Conservation (phyloP, 2,329 filamentous ascomycete species). For the Boeremia lycopersici region DNA sequence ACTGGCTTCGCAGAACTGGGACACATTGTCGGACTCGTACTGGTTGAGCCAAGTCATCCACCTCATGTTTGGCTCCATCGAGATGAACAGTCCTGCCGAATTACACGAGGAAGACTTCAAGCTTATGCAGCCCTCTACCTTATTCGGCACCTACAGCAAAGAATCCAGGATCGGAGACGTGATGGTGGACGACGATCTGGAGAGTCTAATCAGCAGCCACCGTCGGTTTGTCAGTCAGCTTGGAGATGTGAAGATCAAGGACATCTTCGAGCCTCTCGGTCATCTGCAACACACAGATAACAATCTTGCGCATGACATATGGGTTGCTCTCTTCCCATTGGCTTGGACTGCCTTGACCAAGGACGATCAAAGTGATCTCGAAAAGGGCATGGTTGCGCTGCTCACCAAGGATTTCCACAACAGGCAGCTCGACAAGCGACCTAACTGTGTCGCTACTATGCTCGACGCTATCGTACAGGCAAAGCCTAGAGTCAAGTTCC, state of each 20-base stretch:
- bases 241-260: slow-evolving; percentile 83
- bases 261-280: slow-evolving; percentile 85
- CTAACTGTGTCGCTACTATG: slow-evolving; percentile 92
- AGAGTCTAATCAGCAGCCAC: slow-evolving; percentile 77
- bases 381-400: slow-evolving; percentile 87
- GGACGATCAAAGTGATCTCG: slow-evolving; percentile 88
- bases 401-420: slow-evolving; percentile 96
- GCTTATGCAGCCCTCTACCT: slow-evolving; percentile 72
- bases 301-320: slow-evolving; percentile 83
- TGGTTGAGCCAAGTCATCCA: slow-evolving; percentile 97
- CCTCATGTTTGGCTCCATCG: slow-evolving; percentile 86
- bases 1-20: slow-evolving; percentile 93
- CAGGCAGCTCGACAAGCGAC: slow-evolving; percentile 90
- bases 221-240: slow-evolving; percentile 83
- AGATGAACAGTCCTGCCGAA: slow-evolving; percentile 78
- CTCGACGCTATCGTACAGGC: slow-evolving; percentile 85
- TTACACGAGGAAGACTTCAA: slow-evolving; percentile 85
- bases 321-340: slow-evolving; percentile 88
- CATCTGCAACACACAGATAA: slow-evolving; percentile 91
- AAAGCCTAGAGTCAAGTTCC: slow-evolving; percentile 86
- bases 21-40: slow-evolving; percentile 90
- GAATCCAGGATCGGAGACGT: slow-evolving; percentile 67
- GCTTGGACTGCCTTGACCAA: slow-evolving; percentile 88
- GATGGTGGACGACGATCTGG: slow-evolving; percentile 83
- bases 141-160: slow-evolving; percentile 75